Evolutionary conservation across 768 basidiomycete genomes (phyloP).

Genomic region (Psilocybe subaeruginosa): DNA sequence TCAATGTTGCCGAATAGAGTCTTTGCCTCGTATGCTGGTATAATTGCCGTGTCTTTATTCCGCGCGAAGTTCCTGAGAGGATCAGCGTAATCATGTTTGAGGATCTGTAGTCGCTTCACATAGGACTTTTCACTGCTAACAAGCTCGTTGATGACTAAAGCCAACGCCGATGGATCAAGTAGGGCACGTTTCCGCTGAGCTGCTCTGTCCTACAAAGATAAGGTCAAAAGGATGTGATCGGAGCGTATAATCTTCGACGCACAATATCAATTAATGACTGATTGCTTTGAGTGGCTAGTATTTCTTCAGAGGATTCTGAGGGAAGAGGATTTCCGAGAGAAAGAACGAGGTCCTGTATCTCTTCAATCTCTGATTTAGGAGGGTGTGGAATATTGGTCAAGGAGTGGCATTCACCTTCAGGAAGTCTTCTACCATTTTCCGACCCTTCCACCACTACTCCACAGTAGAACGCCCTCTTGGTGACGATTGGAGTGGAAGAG

Average conservation of each 20-base stretch:
- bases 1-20: conserved; percentile 95
- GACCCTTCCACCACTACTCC: conserved; percentile 89
- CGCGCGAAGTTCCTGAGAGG: conserved; percentile 87
- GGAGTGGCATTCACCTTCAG: conserved; percentile 53
- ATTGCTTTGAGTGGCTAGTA: conserved; percentile 46
- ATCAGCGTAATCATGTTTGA: conserved; percentile 90
- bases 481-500: conserved; percentile 47
- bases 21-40: conserved; percentile 90
- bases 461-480: conserved; percentile 85
- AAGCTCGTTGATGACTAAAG: conserved; percentile 83
- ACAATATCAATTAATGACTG: conserved; percentile 43
- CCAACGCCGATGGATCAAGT: conserved; percentile 66
- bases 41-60: conserved; percentile 83
- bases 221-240: not conserved
- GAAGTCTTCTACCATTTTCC: conserved; percentile 67
- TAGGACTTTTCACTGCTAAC: conserved; percentile 90
- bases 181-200: conserved; percentile 59
- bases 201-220: conserved; percentile 36
- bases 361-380: conserved; percentile 37
- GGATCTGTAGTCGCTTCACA: conserved; percentile 76
- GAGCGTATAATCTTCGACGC: conserved; percentile 27
- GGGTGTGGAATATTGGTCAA: conserved; percentile 1
- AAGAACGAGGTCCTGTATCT: conserved; percentile 77
- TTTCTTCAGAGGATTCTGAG: conserved; percentile 49
- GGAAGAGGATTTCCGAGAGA: conserved; percentile 74